Conservation (phyloP, 352 stramenopile genomes). For the Globisporangium lucens region DNA sequence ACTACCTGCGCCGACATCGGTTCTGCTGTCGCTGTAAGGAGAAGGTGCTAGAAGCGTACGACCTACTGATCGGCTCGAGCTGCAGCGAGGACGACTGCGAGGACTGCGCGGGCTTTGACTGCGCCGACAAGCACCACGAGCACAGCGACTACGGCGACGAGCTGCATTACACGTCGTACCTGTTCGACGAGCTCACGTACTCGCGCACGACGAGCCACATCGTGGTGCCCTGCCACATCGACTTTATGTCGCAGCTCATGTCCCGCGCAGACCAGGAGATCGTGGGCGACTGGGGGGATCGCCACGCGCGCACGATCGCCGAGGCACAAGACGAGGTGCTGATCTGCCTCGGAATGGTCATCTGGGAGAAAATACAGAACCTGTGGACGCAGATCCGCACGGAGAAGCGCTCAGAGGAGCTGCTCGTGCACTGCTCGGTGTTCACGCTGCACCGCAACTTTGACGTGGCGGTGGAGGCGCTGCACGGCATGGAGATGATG, state of each 20-base stretch:
- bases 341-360: conserved; percentile 83
- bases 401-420: conserved; percentile 74
- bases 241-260: conserved; percentile 86
- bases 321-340: conserved; percentile 86
- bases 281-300: conserved; percentile 78
- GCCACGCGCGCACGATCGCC: conserved; percentile 78
- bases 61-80: conserved; percentile 79
- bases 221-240: conserved; percentile 79
- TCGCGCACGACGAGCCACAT: conserved; percentile 80
- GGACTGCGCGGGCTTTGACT: conserved; percentile 78
- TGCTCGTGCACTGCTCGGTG: conserved; percentile 77
- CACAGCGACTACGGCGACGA: conserved; percentile 73
- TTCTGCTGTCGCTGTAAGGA: conserved; percentile 89
- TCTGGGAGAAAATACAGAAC: conserved; percentile 87
- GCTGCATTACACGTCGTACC: conserved; percentile 81
- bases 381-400: conserved; percentile 75
- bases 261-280: conserved; percentile 79
- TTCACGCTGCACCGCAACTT: conserved; percentile 78
- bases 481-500: conserved; percentile 88
- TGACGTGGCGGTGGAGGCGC: conserved; percentile 75
- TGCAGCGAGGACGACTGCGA: conserved; percentile 86
- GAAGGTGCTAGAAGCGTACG: conserved; percentile 86
- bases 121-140: conserved; percentile 71
- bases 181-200: conserved; percentile 86
- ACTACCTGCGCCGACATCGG: conserved; percentile 78